Evolutionary conservation across 2,329 filamentous ascomycete genomes (phyloP).

Genomic region (Verticillium klebahnii): DNA sequence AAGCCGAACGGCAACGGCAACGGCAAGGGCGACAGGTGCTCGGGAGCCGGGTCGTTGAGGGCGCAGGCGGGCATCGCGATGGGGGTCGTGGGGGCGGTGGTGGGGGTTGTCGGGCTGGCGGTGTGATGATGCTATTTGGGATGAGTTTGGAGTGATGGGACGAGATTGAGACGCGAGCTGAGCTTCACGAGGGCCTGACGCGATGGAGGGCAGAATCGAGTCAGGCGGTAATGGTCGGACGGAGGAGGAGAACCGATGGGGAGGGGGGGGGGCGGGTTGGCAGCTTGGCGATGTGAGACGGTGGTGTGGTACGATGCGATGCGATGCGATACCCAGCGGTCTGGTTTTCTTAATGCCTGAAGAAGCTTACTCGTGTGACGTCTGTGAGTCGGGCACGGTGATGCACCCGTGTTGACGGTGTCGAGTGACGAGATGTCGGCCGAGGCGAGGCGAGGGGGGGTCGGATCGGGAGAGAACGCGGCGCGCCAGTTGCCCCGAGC

Average conservation of each 20-base stretch:
- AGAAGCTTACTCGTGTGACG: neutral
- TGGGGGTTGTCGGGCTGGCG: neutral
- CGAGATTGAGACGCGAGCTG: neutral
- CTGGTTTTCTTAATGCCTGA: neutral
- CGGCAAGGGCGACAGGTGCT: conserved; percentile 1
- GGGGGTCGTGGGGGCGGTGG: neutral
- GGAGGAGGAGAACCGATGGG: neutral
- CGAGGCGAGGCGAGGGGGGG: neutral
- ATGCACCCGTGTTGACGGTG: too few relatives aligned
- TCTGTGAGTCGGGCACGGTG: too few relatives aligned
- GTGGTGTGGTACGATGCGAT: neutral
- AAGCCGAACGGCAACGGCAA: conserved; percentile 1
- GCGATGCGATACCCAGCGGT: neutral
- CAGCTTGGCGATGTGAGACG: neutral
- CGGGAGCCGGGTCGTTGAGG: neutral
- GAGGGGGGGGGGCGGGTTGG: neutral
- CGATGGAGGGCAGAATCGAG: neutral
- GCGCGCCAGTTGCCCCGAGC: neutral
- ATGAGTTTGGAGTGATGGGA: neutral
- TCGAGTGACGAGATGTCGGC: too few relatives aligned
- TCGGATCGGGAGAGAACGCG: neutral
- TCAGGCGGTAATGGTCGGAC: neutral
- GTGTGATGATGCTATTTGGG: neutral
- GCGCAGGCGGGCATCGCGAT: neutral
- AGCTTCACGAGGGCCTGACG: neutral